Evolutionary conservation across 352 stramenopile genomes (phyloP), one percentile per base, ranked within the genome.

Genomic region (Peronospora belbahrii): DNA sequence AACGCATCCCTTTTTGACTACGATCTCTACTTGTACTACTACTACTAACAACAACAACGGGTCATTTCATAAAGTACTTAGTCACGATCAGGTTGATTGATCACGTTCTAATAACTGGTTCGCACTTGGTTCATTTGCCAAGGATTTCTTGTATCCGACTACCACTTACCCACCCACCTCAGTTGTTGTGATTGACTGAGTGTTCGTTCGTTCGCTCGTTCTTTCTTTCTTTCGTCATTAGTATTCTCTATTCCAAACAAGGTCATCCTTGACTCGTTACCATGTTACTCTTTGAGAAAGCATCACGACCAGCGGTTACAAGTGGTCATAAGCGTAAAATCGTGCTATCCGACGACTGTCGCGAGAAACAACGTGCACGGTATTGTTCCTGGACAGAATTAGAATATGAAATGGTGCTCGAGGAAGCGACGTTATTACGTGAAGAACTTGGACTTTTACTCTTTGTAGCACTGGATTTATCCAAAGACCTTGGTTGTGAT

Each of bases 361-460:
- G n/a, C 24, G 52, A 42, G 20, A 59, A 78, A 46, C 85, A 88
- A 54, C 73, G 76, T 32, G 52, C 50, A 41, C 73, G 73, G n/a
- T n/a, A n/a, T 30, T 54, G 36, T 42, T 62, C 48, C 4, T 85
- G 64, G 55, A 78, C 68, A 1, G 76, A 88, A 48, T 56, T 88
- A 33, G 73, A 88, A 60, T 88, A 79, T 52, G 76, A 88, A 38
- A 69, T 85, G 51, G 68, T 85, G 46, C 60, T 88, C 6, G 66
- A 83, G 30, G 76, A 88, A 44, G 76, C 76, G 27, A 76, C 67
- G 22, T 37, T 85, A 14, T 42, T 88, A 43, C 67, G 71, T 31
- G 76, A 88, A 43, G 76, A 88, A 52, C 60, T 88, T 18, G 73
- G 85, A 38, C 62, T 88, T 33, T 52, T 88, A 18, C 54, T 88